Conservation (phyloP, 2,329 filamentous ascomycete species). For the Alternaria sp. region DNA sequence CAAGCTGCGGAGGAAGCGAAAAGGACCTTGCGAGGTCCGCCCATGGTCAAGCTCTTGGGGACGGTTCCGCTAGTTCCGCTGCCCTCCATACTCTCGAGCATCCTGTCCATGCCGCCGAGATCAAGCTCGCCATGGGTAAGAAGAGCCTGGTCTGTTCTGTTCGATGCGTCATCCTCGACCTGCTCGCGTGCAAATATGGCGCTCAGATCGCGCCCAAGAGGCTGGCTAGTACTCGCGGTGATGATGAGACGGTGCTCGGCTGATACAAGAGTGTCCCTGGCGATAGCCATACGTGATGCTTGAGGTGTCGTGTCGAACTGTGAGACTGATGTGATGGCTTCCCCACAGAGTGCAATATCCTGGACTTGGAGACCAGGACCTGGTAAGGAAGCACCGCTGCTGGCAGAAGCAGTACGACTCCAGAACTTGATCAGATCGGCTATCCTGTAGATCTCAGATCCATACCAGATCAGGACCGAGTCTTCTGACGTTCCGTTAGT, state of each 20-base stretch:
- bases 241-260: constrained; percentile 58
- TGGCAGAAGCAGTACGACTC: constrained; percentile 51
- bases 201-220: constrained; percentile 41
- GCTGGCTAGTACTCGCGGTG: constrained; percentile 45
- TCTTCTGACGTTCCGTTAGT: constrained; percentile 53
- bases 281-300: constrained; percentile 55
- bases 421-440: constrained; percentile 57
- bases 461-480: constrained; percentile 59
- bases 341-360: constrained; percentile 53
- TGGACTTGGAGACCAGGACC: constrained; percentile 55
- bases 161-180: constrained; percentile 40
- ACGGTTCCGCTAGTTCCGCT: constrained; percentile 32
- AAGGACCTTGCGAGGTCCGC: constrained; percentile 46
- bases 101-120: constrained; percentile 58
- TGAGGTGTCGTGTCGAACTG: constrained; percentile 54
- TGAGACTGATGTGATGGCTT: constrained; percentile 54
- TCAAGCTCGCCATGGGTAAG: constrained; percentile 57
- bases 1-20: constrained; percentile 46
- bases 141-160: constrained; percentile 53
- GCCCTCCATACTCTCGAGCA: constrained; percentile 52
- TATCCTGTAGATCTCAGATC: constrained; percentile 55
- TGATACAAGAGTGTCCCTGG: constrained; percentile 55
- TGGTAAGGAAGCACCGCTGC: constrained; percentile 49
- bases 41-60: constrained; percentile 37
- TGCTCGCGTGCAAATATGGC: constrained; percentile 41